Evolutionary conservation across 371 early-diverging fungal species (phyloP), one percentile per base, ranked within the genome.

Genomic region (Encephalitozoon romaleae): DNA sequence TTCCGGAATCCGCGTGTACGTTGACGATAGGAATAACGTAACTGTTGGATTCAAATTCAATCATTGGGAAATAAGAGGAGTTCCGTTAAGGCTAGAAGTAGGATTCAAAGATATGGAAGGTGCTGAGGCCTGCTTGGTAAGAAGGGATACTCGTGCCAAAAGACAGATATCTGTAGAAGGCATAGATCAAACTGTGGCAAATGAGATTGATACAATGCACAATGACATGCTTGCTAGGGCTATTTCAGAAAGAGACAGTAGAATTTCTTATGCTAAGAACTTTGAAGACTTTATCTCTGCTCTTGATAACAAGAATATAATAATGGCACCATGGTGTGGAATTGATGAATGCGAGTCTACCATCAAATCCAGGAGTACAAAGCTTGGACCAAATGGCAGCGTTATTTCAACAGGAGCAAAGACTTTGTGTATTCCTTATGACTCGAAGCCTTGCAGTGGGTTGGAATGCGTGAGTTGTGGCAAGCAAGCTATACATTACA

Each of bases 21-120:
- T 90, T 28, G 99, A 99, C 85, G 76, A 89, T 73, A 88, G 96
- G 64, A 90, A 91, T 39, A 92, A 90, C 84, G 91, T 92, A 87
- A 92, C 93, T 54, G 92, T 95, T 71, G 98, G 96, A 25, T 94
- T 90, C 90, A 99, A 99, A 88, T 99, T 92, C 89, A 98, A 95
- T 87, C 94, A 98, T 88, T 99, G 98, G 98, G 98, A 99, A 86
- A 83, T 94, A 72, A 83, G 90, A 85, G 99, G 99, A 84, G 94
- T 95, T 63, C 99, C 99, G 42, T 81, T 98, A 72, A 92, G 99
- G 74, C 85, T 98, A 34, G 98, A 98, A 88, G 86, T 99, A 47
- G 99, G 99, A 28, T 94, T 94, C 74, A 93, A 90, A 86, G 98
- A 99, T 86, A 80, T 98, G 67, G 86, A 89, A 76, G 90, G 90